These are phyloP conservation scores for Salisapilia sapeloensis DNA, from an alignment of 352 stramenopile genomes.

Conservation along the genomic window DNA sequence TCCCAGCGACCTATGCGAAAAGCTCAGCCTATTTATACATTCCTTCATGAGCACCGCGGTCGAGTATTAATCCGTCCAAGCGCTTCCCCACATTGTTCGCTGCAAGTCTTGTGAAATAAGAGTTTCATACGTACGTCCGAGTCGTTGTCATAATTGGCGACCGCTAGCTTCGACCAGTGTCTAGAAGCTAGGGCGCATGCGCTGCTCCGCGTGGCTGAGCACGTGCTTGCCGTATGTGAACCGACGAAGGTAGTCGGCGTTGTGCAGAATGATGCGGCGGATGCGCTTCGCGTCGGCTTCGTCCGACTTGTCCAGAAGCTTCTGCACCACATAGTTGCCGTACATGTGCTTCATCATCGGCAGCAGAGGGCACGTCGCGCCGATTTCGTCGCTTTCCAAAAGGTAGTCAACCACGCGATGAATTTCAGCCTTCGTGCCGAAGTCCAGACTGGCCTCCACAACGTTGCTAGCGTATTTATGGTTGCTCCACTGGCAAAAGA, in stretches of 20 bases:
- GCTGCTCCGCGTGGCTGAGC: slow-evolving; percentile 68
- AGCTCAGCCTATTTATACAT: too few relatives aligned
- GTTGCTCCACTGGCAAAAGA: slow-evolving; percentile 82
- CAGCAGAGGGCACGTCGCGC: slow-evolving; percentile 58
- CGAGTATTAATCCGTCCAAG: too few relatives aligned
- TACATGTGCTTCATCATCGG: slow-evolving; percentile 95
- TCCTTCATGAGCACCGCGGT: too few relatives aligned
- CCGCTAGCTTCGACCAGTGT: too few relatives aligned
- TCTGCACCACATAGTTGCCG: slow-evolving; percentile 94
- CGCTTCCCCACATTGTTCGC: too few relatives aligned
- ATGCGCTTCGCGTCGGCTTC: slow-evolving; percentile 72
- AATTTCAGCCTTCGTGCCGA: slow-evolving; percentile 71
- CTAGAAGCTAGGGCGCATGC: too few relatives aligned
- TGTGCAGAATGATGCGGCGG: slow-evolving; percentile 81
- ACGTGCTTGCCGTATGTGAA: slow-evolving; percentile 90
- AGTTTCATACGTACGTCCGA: too few relatives aligned
- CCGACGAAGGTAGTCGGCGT: slow-evolving; percentile 82
- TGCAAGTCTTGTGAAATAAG: too few relatives aligned
- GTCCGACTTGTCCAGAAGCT: slow-evolving; percentile 87
- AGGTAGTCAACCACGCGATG: slow-evolving; percentile 64
- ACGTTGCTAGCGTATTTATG: slow-evolving; percentile 96
- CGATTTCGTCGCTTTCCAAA: slow-evolving; percentile 52
- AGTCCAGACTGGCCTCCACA: slow-evolving; percentile 89
- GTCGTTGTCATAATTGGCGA: too few relatives aligned
- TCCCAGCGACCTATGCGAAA: too few relatives aligned